Conservation (phyloP, 257 asterid species). For the Orobanche coerulescens region DNA sequence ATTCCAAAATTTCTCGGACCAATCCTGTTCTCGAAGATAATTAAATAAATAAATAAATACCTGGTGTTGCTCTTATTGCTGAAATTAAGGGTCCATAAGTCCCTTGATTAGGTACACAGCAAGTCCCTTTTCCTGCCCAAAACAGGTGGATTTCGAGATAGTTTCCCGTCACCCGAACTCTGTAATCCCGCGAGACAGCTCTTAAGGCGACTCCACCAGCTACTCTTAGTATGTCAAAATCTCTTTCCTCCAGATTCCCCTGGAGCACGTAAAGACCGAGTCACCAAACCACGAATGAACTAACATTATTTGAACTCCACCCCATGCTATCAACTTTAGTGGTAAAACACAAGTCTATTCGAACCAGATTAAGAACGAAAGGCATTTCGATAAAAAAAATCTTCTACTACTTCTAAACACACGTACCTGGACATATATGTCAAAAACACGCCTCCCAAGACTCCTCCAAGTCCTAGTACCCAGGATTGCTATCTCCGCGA, state of each 20-base stretch:
- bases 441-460: constrained; percentile 67
- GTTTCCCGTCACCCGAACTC: constrained; percentile 44
- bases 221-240: constrained; percentile 50
- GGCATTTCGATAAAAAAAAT: neutral
- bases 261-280: constrained; percentile 16
- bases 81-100: constrained; percentile 67
- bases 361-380: neutral
- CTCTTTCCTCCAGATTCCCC: constrained; percentile 42
- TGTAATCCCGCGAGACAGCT: constrained; percentile 37
- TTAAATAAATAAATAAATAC: constrained; percentile 24
- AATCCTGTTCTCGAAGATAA: neutral
- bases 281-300: neutral
- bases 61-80: constrained; percentile 64
- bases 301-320: neutral
- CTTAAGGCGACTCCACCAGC: constrained; percentile 37
- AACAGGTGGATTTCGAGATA: constrained; percentile 66
- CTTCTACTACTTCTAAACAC: too few species aligned
- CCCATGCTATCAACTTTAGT: too few species aligned
- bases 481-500: constrained; percentile 47
- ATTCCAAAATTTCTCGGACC: neutral
- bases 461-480: constrained; percentile 44
- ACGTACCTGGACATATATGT: constrained; percentile 72
- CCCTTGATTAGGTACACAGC: constrained; percentile 60
- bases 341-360: too few species aligned
- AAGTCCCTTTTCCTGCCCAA: constrained; percentile 88